phyloP scores from a whole-genome alignment of 2,329 filamentous ascomycete genomes.

The Rutstroemia sp. region DNA sequence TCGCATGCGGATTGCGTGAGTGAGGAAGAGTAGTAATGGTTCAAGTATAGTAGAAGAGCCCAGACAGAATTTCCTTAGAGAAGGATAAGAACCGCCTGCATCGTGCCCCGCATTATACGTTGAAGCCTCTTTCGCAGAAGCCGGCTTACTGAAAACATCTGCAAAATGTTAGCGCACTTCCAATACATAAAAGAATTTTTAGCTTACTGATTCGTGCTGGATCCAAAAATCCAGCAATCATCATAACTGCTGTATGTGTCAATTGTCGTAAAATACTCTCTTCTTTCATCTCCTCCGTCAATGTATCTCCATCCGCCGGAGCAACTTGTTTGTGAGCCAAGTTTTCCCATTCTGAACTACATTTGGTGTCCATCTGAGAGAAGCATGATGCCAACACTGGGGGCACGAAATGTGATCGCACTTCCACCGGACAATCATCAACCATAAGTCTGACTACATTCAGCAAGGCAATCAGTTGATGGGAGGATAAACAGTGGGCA shows the following conservation, averaged over 20 bases:
- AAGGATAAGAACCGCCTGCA: constrained; percentile 33
- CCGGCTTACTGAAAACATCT: constrained; percentile 1
- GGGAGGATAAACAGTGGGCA: constrained; percentile 74
- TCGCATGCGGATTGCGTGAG: constrained; percentile 80
- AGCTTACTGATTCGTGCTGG: constrained; percentile 57
- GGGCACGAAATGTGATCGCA: constrained; percentile 73
- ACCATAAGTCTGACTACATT: constrained; percentile 85
- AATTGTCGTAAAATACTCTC: constrained; percentile 92
- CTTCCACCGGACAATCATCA: constrained; percentile 79
- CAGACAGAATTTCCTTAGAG: constrained; percentile 76
- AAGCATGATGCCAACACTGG: constrained; percentile 78
- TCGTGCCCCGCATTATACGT: constrained; percentile 17
- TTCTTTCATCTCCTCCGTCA: constrained; percentile 96
- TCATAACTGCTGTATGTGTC: constrained; percentile 84
- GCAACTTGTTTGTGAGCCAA: constrained; percentile 57
- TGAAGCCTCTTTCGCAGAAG: constrained; percentile 24
- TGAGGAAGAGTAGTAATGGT: constrained; percentile 84
- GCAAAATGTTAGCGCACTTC: constrained; percentile 13
- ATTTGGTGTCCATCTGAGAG: constrained; percentile 77
- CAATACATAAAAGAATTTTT: not conserved
- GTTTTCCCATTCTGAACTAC: constrained; percentile 78
- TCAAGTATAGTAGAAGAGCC: constrained; percentile 72
- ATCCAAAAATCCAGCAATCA: constrained; percentile 85
- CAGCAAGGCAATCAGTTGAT: constrained; percentile 89
- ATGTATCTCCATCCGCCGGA: constrained; percentile 62